A percentile compares a stretch with the other conserved stretches of the same genome.
These are phyloP conservation scores for Diplocarpon mali DNA, from an alignment of 2,329 filamentous ascomycete species.

Conservation along the genomic window DNA sequence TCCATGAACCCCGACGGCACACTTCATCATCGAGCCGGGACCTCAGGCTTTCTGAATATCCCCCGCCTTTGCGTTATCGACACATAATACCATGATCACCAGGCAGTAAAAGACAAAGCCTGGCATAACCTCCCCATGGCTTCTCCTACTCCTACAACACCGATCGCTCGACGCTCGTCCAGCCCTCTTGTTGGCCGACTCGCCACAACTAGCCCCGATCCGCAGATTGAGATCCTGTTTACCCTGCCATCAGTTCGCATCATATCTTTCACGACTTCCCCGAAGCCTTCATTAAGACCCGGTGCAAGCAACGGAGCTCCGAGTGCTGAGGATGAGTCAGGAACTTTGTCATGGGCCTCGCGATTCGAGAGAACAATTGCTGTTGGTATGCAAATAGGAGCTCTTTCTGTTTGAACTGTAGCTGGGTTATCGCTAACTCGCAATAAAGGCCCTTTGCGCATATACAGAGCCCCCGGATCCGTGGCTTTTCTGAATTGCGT, in stretches of 20 bases:
- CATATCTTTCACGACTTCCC: conserved; percentile 42
- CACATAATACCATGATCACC: conserved; percentile 16
- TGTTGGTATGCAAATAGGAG: conserved; percentile 42
- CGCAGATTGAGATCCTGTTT: conserved; percentile 26
- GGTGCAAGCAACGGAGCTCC: conserved; percentile 22
- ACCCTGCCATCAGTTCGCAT: conserved; percentile 26
- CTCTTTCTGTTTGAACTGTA: not conserved
- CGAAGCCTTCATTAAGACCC: conserved; percentile 8
- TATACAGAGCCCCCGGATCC: conserved; percentile 77
- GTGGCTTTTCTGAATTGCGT: conserved; percentile 84
- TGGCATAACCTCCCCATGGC: conserved; percentile 15
- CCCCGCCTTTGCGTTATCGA: too few relatives aligned
- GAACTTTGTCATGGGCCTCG: conserved; percentile 62
- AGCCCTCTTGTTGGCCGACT: conserved; percentile 16
- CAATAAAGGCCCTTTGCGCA: conserved; percentile 55
- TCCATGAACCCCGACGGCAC: too few relatives aligned
- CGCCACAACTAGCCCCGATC: conserved; percentile 16
- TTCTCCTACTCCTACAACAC: conserved; percentile 11
- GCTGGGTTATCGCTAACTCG: conserved; percentile 4
- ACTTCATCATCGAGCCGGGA: not conserved
- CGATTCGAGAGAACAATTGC: conserved; percentile 74
- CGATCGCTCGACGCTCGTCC: conserved; percentile 15
- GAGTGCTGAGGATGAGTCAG: conserved; percentile 38
- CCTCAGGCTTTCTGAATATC: conserved; percentile 4
- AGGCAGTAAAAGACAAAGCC: conserved; percentile 8